A percentile compares a stretch with the other conserved stretches of the same genome.
Conservation (phyloP, 345 rosid species). For the Linum usitatissimum region DNA sequence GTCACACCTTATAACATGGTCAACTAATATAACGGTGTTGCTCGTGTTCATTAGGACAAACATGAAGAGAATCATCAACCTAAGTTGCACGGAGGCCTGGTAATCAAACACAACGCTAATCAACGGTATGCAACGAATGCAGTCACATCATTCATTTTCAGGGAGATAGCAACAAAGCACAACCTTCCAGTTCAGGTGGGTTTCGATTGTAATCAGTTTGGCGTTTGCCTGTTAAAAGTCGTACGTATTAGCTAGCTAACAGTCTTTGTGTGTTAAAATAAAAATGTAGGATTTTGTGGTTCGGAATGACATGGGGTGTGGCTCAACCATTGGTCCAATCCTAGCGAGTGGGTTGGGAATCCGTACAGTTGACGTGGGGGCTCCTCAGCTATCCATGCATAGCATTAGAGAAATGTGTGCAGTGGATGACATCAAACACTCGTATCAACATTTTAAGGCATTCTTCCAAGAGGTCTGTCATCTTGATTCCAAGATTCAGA, state of each 20-base stretch:
- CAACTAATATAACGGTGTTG: constrained; percentile 7
- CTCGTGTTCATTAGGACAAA: constrained; percentile 51
- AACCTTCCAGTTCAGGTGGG: constrained; percentile 72
- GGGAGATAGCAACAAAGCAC: constrained; percentile 69
- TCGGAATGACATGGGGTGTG: constrained; percentile 89
- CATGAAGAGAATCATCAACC: constrained; percentile 98
- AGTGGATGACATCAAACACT: constrained; percentile 61
- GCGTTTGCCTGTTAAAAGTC: neutral
- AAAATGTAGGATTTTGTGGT: constrained; percentile 78
- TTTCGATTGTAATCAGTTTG: neutral
- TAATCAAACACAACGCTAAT: constrained; percentile 89
- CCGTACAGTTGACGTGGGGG: constrained; percentile 91
- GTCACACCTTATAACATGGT: neutral
- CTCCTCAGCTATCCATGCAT: constrained; percentile 95
- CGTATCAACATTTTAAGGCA: constrained; percentile 91
- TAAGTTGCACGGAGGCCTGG: constrained; percentile 96
- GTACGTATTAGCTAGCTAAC: neutral
- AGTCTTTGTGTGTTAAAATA: neutral
- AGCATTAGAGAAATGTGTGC: constrained; percentile 97
- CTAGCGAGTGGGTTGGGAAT: constrained; percentile 90
- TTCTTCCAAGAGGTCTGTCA: constrained; percentile 55
- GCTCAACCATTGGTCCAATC: constrained; percentile 96
- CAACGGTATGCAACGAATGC: constrained; percentile 97
- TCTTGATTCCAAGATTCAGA: constrained; percentile 55
- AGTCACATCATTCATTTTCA: constrained; percentile 68